Conservation (phyloP, 2,329 filamentous ascomycete genomes). For the Trichoderma koningii region DNA sequence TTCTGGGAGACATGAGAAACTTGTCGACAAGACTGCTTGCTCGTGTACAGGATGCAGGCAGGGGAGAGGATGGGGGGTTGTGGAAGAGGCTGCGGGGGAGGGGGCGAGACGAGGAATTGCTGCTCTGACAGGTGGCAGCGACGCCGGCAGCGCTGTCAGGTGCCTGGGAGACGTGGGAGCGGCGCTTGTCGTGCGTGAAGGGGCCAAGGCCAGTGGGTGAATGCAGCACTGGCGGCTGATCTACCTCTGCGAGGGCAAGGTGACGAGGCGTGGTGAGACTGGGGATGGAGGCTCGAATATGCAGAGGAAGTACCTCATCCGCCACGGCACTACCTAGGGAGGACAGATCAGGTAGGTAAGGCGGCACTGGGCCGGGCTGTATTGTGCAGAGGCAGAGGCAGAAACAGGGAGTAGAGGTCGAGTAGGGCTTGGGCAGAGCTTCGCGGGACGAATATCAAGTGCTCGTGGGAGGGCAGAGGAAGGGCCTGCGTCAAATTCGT, state of each 20-base stretch:
- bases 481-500: neutral
- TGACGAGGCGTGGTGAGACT: neutral
- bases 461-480: slow-evolving; percentile 9
- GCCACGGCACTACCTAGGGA: slow-evolving; percentile 7
- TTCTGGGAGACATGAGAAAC: slow-evolving; percentile 90
- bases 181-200: slow-evolving; percentile 1
- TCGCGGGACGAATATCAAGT: neutral
- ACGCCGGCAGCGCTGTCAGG: neutral
- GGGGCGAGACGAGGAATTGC: neutral
- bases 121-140: slow-evolving; percentile 4
- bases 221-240: slow-evolving; percentile 5
- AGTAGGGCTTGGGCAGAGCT: slow-evolving; percentile 4
- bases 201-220: neutral
- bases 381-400: slow-evolving; percentile 2
- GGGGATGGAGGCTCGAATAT: neutral
- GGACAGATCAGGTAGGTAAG: neutral
- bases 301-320: slow-evolving; percentile 23
- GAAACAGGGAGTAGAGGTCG: slow-evolving; percentile 2
- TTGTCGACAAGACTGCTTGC: slow-evolving; percentile 16
- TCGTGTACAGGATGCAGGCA: slow-evolving; percentile 33
- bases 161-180: neutral
- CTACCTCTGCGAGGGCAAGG: neutral
- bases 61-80: slow-evolving; percentile 28
- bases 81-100: slow-evolving; percentile 25
- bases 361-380: neutral